Percentiles rank a stretch among this genome's conserved stretches.
Conservation (phyloP, 1,284 basidiomycete genomes). For the Ceratobasidium sp. region DNA sequence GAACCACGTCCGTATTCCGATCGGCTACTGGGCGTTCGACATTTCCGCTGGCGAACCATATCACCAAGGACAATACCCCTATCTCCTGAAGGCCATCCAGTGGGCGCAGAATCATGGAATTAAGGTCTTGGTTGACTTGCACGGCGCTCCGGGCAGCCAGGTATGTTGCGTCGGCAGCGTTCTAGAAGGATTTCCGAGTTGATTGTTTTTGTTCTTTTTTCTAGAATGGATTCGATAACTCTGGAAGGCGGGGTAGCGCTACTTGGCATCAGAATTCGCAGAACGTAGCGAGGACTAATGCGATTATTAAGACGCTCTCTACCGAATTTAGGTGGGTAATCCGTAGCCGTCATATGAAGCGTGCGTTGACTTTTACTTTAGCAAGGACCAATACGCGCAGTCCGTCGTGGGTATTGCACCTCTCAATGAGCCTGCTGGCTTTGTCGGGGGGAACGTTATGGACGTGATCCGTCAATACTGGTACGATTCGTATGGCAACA, state of each 20-base stretch:
- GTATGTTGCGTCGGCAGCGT: not conserved
- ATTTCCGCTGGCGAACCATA: slow-evolving; percentile 83
- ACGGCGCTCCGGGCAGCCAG: slow-evolving; percentile 86
- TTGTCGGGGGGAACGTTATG: slow-evolving; percentile 65
- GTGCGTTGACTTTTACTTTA: slow-evolving; percentile 48
- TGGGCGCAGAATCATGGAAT: slow-evolving; percentile 83
- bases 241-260: slow-evolving; percentile 74
- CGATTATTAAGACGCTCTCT: slow-evolving; percentile 70
- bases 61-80: slow-evolving; percentile 74
- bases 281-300: slow-evolving; percentile 76
- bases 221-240: slow-evolving; percentile 81
- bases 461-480: slow-evolving; percentile 74
- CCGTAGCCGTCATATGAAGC: slow-evolving; percentile 12
- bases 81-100: slow-evolving; percentile 67
- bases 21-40: slow-evolving; percentile 94
- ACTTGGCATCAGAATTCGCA: slow-evolving; percentile 75
- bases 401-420: slow-evolving; percentile 69
- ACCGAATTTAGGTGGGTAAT: slow-evolving; percentile 53
- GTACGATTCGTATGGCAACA: slow-evolving; percentile 76
- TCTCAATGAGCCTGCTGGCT: slow-evolving; percentile 85
- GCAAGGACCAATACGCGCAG: slow-evolving; percentile 49
- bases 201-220: not conserved
- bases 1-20: slow-evolving; percentile 64
- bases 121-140: slow-evolving; percentile 79
- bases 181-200: not conserved